Conservation (phyloP, 2,329 filamentous ascomycete species). For the Didymella arachidicola region DNA sequence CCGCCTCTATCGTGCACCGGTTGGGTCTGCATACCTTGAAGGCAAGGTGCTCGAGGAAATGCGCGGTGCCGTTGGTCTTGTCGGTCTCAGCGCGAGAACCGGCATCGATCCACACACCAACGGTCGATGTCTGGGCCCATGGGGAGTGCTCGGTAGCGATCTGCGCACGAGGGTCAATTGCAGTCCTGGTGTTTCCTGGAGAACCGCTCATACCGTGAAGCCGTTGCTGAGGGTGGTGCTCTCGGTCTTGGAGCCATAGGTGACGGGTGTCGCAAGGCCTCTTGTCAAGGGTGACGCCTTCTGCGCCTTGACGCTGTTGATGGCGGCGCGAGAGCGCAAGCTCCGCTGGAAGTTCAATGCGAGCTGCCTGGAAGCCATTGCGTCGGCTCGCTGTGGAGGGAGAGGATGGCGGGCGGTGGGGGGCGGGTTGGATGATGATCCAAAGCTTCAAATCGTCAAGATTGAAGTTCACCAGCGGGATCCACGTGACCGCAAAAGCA, state of each 20-base stretch:
- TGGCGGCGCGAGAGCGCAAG: slow-evolving; percentile 84
- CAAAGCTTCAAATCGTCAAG: slow-evolving; percentile 27
- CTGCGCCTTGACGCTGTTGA: slow-evolving; percentile 70
- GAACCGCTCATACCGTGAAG: slow-evolving; percentile 75
- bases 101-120: slow-evolving; percentile 99
- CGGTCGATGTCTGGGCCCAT: slow-evolving; percentile 96
- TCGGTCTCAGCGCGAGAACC: slow-evolving; percentile 97
- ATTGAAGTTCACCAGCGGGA: slow-evolving; percentile 7
- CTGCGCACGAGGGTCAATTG: slow-evolving; percentile 61
- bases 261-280: slow-evolving; percentile 87
- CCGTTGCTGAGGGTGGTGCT: slow-evolving; percentile 97
- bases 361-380: slow-evolving; percentile 97
- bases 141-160: slow-evolving; percentile 98
- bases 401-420: slow-evolving; percentile 40
- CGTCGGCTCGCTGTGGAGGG: slow-evolving; percentile 40
- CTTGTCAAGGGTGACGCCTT: slow-evolving; percentile 72
- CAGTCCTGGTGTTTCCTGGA: slow-evolving; percentile 26
- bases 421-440: slow-evolving; percentile 36
- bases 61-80: slow-evolving; percentile 98
- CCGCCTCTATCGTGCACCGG: slow-evolving; percentile 8
- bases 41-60: slow-evolving; percentile 99
- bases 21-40: slow-evolving; percentile 78
- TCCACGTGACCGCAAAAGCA: neutral
- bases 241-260: slow-evolving; percentile 81
- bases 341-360: slow-evolving; percentile 92